These are phyloP conservation scores for Hylodesmum podocarpum DNA, from an alignment of 306 rosid species.

Conservation along the genomic window DNA sequence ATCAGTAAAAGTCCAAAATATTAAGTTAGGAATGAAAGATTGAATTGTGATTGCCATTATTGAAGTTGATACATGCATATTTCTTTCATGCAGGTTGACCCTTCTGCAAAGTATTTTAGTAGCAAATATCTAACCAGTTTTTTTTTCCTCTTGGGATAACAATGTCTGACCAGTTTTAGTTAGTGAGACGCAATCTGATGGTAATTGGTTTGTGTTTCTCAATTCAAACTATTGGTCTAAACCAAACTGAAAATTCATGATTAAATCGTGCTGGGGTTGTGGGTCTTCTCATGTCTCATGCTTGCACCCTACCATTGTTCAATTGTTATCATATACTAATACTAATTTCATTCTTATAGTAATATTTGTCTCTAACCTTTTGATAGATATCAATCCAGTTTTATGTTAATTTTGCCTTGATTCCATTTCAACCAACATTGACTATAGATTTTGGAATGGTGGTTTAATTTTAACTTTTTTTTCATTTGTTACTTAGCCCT, in stretches of 20 bases:
- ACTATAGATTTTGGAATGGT: neutral
- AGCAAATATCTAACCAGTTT: neutral
- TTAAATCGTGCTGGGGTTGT: neutral
- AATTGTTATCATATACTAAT: neutral
- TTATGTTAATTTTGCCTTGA: neutral
- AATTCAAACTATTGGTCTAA: neutral
- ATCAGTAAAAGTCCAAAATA: constrained; percentile 52
- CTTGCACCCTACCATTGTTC: neutral
- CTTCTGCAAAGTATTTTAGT: constrained; percentile 10
- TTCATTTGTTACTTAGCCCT: neutral
- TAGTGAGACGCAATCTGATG: neutral
- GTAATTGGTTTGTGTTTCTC: neutral
- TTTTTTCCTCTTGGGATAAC: neutral
- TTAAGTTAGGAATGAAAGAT: constrained; percentile 45
- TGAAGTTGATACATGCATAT: neutral
- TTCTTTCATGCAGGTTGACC: constrained; percentile 10
- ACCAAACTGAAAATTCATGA: neutral
- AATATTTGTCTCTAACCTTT: neutral
- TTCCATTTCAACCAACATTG: neutral
- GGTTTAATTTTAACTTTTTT: neutral
- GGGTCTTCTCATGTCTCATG: neutral
- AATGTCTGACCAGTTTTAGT: neutral
- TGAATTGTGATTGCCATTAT: constrained; percentile 18
- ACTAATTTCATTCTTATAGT: neutral
- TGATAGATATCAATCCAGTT: neutral